These are phyloP conservation scores for Magnolia officinalis DNA, from an alignment of 164 flowering plant genomes.

Conservation along the genomic window DNA sequence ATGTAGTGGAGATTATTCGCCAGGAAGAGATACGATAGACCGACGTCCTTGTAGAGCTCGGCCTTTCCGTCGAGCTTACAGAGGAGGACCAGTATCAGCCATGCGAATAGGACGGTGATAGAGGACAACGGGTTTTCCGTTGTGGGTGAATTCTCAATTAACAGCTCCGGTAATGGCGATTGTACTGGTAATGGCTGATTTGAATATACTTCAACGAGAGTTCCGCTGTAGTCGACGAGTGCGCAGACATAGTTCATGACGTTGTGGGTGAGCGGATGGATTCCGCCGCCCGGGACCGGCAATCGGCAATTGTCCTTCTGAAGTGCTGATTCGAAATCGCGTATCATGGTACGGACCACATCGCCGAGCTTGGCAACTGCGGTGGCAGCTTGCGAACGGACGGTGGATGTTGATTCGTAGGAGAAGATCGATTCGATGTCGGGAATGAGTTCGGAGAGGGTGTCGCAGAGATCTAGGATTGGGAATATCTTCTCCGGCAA, in stretches of 20 bases:
- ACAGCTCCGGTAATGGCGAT: slow-evolving; percentile 29
- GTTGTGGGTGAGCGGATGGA: slow-evolving; percentile 48
- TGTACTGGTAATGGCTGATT: slow-evolving; percentile 36
- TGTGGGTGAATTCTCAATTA: background rate
- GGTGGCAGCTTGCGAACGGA: slow-evolving; percentile 42
- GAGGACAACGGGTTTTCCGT: slow-evolving; percentile 11
- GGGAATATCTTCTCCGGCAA: slow-evolving; percentile 56
- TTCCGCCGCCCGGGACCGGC: slow-evolving; percentile 39
- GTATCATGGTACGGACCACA: slow-evolving; percentile 30
- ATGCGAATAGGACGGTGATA: slow-evolving; percentile 33
- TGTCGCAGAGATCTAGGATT: slow-evolving; percentile 50
- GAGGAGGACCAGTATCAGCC: slow-evolving; percentile 59
- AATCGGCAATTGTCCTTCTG: slow-evolving; percentile 48
- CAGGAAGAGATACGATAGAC: slow-evolving; percentile 57
- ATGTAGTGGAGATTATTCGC: slow-evolving; percentile 63
- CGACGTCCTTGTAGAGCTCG: slow-evolving; percentile 44
- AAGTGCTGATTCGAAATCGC: slow-evolving; percentile 48
- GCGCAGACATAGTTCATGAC: slow-evolving; percentile 46
- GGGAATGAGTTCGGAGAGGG: slow-evolving; percentile 39
- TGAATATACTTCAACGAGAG: slow-evolving; percentile 43
- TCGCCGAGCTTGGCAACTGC: slow-evolving; percentile 43
- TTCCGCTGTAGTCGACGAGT: slow-evolving; percentile 47
- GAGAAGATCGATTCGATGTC: slow-evolving; percentile 61
- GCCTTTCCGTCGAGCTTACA: slow-evolving; percentile 65
- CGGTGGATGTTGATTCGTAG: slow-evolving; percentile 36